Percentiles rank a stretch among this genome's conserved stretches.
phyloP scores from a whole-genome alignment of 805 yeast species.

The Trichomonascus vanleenenianus region DNA sequence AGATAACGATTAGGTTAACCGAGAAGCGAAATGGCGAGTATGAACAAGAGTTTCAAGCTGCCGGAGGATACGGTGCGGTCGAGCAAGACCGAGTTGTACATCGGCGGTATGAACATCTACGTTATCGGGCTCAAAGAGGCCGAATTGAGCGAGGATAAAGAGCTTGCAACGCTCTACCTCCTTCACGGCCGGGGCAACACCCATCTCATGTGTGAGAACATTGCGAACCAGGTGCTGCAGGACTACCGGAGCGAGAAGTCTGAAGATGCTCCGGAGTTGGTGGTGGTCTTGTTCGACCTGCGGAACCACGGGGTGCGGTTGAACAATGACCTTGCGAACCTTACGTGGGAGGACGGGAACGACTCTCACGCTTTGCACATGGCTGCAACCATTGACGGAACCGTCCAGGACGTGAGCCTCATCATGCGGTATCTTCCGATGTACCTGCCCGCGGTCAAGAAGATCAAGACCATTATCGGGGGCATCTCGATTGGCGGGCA shows the following conservation, averaged over 20 bases:
- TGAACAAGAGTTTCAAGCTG: background rate
- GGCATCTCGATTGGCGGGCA: slow-evolving; percentile 57
- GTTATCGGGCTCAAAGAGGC: slow-evolving; percentile 34
- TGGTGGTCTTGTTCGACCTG: slow-evolving; percentile 45
- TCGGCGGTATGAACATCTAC: slow-evolving; percentile 42
- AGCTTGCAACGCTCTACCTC: slow-evolving; percentile 19
- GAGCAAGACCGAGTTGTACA: slow-evolving; percentile 12
- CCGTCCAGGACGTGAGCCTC: slow-evolving; percentile 37
- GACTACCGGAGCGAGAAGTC: slow-evolving; percentile 6
- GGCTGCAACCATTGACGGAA: slow-evolving; percentile 41
- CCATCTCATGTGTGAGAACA: slow-evolving; percentile 32
- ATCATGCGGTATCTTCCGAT: slow-evolving; percentile 39
- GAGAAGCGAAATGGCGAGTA: background rate
- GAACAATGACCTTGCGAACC: slow-evolving; percentile 31
- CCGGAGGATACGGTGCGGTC: slow-evolving; percentile 3
- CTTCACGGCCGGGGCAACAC: slow-evolving; percentile 41
- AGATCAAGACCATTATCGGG: slow-evolving; percentile 31
- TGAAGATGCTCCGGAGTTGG: slow-evolving; percentile 17
- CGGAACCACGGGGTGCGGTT: slow-evolving; percentile 50
- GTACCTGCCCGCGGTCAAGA: slow-evolving; percentile 23
- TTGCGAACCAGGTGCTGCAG: slow-evolving; percentile 34
- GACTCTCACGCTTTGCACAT: slow-evolving; percentile 44
- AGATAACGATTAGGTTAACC: no score
- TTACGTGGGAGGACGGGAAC: slow-evolving; percentile 43
- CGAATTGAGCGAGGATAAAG: slow-evolving; percentile 7